Conservation (phyloP, 768 basidiomycete genomes). For the Lactifluus piperatus region DNA sequence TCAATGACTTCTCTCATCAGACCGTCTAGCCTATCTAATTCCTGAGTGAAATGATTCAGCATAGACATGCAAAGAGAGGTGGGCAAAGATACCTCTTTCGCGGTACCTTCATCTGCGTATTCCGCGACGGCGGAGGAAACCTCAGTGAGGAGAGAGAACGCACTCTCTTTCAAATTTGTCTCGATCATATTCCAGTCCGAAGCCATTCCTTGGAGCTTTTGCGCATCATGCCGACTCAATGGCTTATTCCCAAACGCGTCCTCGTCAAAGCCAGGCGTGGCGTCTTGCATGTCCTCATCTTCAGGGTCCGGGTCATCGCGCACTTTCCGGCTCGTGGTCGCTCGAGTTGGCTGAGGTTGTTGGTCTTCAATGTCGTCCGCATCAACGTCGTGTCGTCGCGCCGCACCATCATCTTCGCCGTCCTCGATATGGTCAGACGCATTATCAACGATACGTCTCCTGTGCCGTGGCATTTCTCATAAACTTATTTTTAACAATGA, state of each 20-base stretch:
- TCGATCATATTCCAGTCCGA: conserved; percentile 55
- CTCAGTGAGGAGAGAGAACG: conserved; percentile 39
- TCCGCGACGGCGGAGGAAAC: conserved; percentile 56
- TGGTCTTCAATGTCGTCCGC: conserved; percentile 33
- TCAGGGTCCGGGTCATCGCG: conserved; percentile 24
- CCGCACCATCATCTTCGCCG: conserved; percentile 25
- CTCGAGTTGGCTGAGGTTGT: conserved; percentile 30
- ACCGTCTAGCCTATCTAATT: conserved; percentile 49
- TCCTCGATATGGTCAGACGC: conserved; percentile 55
- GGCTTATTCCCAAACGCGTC: conserved; percentile 60
- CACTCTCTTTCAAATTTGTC: conserved; percentile 36
- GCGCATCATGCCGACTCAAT: conserved; percentile 42
- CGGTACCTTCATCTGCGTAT: conserved; percentile 44
- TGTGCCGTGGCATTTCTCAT: conserved; percentile 34
- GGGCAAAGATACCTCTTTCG: conserved; percentile 35
- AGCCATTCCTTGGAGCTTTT: conserved; percentile 47
- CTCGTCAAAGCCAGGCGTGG: conserved; percentile 40
- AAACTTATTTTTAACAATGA: background rate
- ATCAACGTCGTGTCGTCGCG: conserved; percentile 30
- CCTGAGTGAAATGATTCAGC: conserved; percentile 31
- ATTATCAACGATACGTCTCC: conserved; percentile 35
- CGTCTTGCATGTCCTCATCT: conserved; percentile 29
- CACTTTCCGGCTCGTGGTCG: conserved; percentile 18
- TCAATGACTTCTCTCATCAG: conserved; percentile 67
- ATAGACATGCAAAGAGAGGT: no score